A percentile compares a stretch with the other conserved stretches of the same genome.
phyloP scores from a whole-genome alignment of 208 protist species.

The Lotmaria passim region DNA sequence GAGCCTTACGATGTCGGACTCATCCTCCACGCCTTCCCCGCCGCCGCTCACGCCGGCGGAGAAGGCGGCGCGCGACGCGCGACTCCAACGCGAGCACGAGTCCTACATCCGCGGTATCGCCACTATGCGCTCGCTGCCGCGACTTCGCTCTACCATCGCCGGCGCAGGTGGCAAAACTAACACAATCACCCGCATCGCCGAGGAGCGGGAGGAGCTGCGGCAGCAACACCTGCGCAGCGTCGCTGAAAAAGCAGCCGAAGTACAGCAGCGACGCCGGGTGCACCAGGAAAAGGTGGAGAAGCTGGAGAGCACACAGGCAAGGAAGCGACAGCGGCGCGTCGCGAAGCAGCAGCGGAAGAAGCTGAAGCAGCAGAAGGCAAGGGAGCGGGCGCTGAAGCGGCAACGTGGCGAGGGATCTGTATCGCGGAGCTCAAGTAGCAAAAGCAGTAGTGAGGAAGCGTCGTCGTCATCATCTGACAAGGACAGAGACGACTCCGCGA shows the following conservation, averaged over 20 bases:
- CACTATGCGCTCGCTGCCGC: conserved; percentile 73
- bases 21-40: conserved; percentile 11
- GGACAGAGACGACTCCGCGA: conserved; percentile 12
- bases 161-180: conserved; percentile 86
- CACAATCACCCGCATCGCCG: conserved; percentile 57
- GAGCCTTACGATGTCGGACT: conserved; percentile 15
- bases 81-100: conserved; percentile 77
- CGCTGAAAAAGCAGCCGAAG: conserved; percentile 36
- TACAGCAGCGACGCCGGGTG: conserved; percentile 39
- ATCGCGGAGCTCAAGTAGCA: conserved; percentile 5
- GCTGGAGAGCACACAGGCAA: conserved; percentile 46
- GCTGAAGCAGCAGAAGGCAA: conserved; percentile 31
- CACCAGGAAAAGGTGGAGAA: conserved; percentile 54
- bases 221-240: conserved; percentile 49
- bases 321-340: conserved; percentile 56
- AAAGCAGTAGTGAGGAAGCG: neutral
- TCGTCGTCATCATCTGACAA: neutral
- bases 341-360: conserved; percentile 41
- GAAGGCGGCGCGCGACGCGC: conserved; percentile 54
- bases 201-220: conserved; percentile 68
- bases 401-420: neutral
- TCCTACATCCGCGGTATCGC: conserved; percentile 70
- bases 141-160: conserved; percentile 82
- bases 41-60: conserved; percentile 65
- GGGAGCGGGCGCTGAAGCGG: conserved; percentile 18